Percentiles rank a stretch among this genome's conserved stretches.
phyloP scores from a whole-genome alignment of 345 rosid species.

The Populus pruinosa region DNA sequence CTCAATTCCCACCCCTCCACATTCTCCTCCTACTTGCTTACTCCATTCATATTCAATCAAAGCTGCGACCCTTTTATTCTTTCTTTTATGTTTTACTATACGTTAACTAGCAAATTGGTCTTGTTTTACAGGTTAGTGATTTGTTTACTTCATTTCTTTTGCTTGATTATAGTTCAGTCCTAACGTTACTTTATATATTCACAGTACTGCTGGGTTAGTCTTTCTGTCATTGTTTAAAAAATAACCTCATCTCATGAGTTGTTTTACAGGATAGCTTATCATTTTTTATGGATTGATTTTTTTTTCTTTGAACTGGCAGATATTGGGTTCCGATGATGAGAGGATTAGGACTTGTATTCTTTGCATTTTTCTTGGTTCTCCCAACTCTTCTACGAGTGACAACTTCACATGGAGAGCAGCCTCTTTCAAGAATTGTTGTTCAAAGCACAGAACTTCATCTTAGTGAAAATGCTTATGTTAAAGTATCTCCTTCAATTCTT shows the following conservation, averaged over 20 bases:
- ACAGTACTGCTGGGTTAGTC: no score
- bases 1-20: not conserved
- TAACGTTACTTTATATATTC: not conserved
- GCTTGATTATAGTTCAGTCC: not conserved
- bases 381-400: constrained; percentile 37
- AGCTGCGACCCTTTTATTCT: no score
- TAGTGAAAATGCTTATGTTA: constrained; percentile 39
- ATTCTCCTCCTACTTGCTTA: not conserved
- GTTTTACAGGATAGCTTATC: no score
- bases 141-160: not conserved
- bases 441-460: constrained; percentile 35
- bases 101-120: not conserved
- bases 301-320: constrained; percentile 16
- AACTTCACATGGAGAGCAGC: constrained; percentile 49
- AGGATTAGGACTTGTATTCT: constrained; percentile 23
- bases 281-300: not conserved
- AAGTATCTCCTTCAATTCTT: constrained; percentile 49
- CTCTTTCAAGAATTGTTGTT: constrained; percentile 52
- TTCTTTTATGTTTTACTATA: not conserved
- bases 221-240: not conserved
- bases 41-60: not conserved
- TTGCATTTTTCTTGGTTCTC: constrained; percentile 28
- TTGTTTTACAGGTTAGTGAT: not conserved
- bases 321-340: constrained; percentile 20
- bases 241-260: not conserved